Base-by-base conservation (phyloP, 768 basidiomycete genomes). In the Ephemerocybe angulata region DNA sequence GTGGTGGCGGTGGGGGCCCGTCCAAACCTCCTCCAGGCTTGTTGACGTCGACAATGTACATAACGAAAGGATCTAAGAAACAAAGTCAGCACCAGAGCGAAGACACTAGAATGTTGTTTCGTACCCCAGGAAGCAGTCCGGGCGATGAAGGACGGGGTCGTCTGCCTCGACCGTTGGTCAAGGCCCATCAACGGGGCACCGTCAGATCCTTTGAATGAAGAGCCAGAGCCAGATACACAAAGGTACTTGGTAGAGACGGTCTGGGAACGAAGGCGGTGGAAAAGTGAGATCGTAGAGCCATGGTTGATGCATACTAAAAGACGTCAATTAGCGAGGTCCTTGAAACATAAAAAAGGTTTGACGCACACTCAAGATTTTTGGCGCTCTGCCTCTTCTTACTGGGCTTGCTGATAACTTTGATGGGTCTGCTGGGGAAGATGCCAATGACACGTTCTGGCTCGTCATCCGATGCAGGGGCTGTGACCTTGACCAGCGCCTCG, bases 351-450 rank as follows among this genome's bases (percentile, higher is more conserved):
- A 57, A 50, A 61, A 53, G 48, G 57, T 41, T 50, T 25, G 50
- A 80, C 94, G 76, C 67, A 95, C 93, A 74, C 69, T 97, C 91
- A 17, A 93, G 81, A 63, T 92, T 93, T 79, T 96, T 96, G 43
- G 88, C 90, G 66, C 88, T 92, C 70, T 93, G 88, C 62, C 93
- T 81, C 81, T 97, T 97, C 79, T 98, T 97, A 75, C 90, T 93
- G 3, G 96, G 96, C 70, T 98, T 98, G 73, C 90, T 93, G 73
- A 98, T 98, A 64, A 98, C 92, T 70, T 94, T 95, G 78, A 98
- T 98, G n/a, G 94, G 86, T 43, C 89, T 87, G 60, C 90, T 92
- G 41, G 90, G 87, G 75, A 98, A 98, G 19, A 84, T 81, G 21
- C 95, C 95, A 61, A 98, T 85, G 31, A 93, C 77, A 35, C 87